Evolutionary conservation across 1,139 yeast species (phyloP).

Genomic region (Candida pseudoviswanathii): DNA sequence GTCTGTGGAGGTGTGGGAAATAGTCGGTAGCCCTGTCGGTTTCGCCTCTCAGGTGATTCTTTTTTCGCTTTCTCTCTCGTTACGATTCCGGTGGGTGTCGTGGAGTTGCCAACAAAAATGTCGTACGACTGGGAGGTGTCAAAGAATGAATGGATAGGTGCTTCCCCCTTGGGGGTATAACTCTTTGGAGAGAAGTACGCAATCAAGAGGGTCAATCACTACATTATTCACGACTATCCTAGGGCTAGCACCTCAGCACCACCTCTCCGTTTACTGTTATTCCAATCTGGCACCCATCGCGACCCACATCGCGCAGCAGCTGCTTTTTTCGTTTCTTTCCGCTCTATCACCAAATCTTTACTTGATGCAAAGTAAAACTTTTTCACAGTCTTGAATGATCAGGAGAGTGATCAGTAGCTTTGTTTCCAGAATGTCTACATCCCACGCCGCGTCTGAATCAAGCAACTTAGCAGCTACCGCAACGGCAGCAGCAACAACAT

Average conservation of each 20-base stretch:
- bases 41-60: background rate
- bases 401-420: constrained; percentile 5
- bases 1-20: background rate
- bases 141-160: too few relatives aligned
- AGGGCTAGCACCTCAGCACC: too few relatives aligned
- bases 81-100: background rate
- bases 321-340: background rate
- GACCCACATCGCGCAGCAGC: too few relatives aligned
- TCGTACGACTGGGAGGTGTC: background rate
- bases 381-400: background rate
- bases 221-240: too few relatives aligned
- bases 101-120: background rate
- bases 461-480: background rate
- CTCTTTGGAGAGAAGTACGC: too few relatives aligned
- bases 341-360: background rate
- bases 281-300: too few relatives aligned
- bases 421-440: constrained; percentile 3
- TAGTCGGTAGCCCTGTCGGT: background rate
- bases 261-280: too few relatives aligned
- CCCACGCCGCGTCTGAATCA: background rate
- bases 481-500: background rate
- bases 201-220: too few relatives aligned
- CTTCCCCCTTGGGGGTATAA: too few relatives aligned
- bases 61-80: background rate
- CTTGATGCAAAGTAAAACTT: too few relatives aligned